Conservation (phyloP, 495 filamentous ascomycete genomes). For the Penicillium canescens region DNA sequence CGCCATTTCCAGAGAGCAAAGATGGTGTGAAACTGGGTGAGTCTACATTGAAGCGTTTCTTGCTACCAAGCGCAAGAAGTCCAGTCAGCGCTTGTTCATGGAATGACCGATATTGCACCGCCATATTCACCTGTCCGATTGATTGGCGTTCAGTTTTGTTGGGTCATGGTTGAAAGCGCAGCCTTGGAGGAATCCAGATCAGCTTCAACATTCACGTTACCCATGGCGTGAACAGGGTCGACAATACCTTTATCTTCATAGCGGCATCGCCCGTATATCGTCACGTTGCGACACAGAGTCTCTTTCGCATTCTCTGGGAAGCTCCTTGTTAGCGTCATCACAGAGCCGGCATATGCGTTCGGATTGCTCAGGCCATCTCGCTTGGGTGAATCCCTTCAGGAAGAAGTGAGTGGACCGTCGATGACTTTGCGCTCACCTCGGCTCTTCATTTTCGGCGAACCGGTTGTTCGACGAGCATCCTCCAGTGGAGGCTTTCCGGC, state of each 20-base stretch:
- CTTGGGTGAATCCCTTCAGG: too few relatives aligned
- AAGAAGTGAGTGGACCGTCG: background rate
- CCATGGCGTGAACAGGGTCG: background rate
- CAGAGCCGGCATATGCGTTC: conserved; percentile 1
- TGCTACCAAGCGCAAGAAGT: conserved; percentile 42
- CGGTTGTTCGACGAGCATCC: conserved; percentile 46
- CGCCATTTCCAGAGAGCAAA: conserved; percentile 49
- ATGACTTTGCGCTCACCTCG: conserved; percentile 49
- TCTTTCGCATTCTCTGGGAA: conserved; percentile 70
- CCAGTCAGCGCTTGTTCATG: conserved; percentile 12
- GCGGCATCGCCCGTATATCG: conserved; percentile 91
- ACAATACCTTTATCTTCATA: conserved; percentile 80
- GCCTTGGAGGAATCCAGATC: conserved; percentile 45
- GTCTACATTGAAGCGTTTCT: conserved; percentile 90
- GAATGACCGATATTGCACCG: background rate
- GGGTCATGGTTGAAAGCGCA: conserved; percentile 91
- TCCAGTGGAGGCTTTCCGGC: conserved; percentile 43
- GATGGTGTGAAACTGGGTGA: conserved; percentile 93
- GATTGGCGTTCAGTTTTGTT: conserved; percentile 54
- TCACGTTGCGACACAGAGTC: conserved; percentile 87
- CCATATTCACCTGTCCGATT: conserved; percentile 56
- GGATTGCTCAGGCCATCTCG: background rate
- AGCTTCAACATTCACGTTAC: conserved; percentile 18
- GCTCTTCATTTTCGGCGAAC: conserved; percentile 63
- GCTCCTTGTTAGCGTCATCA: conserved; percentile 8